Evolutionary conservation across 176 grass and related monocot species (phyloP), one percentile per base, ranked within the genome.

Genomic region (Cocos nucifera): DNA sequence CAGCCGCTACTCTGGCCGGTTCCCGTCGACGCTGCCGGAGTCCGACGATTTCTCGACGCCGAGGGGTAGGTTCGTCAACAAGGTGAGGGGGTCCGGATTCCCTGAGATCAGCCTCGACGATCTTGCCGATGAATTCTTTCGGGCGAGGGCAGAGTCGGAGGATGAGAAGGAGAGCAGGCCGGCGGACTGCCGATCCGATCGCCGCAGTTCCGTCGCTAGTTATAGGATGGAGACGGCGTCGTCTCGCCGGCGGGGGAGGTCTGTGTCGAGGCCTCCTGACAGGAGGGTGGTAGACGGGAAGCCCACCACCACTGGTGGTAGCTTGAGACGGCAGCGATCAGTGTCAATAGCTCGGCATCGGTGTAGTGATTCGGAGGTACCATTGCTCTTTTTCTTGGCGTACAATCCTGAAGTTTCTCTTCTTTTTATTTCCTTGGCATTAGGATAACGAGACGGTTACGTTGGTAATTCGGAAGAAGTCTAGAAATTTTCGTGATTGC

Each of bases 91-190:
- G 4, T 30, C 58, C 49, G 22, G 59, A 0, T 50, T 76, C 2
- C 84, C 78, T 21, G 88, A 86, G 53, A 52, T 98, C 82, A 92
- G 94, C 80, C 74, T 98, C 64, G 94, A 89, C 67, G 94, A 98
- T 83, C 84, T 98, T 26, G 94, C 85, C 8, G 85, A 98, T 26
- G 94, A 98, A 72, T 98, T 98, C 63, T 78, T 98, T 60, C 79
- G 79, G 5, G 88, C 88, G 55, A 67, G 94, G 78, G 94, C 72
- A 14, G 88, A 98, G 82, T 98, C 93, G 59, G 87, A 91, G 58
- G 79, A 82, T 4, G 84, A 29, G 28, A 9, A 44, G 8, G 35
- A 48, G n/a, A 53, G 22, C 6, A 53, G 29, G 49, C 10, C 48
- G 48, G 65, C 69, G 0, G 76, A 69, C 58, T 49, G 22, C 50